Conservation (phyloP, 805 yeast genomes). For the Hanseniaspora singularis region DNA sequence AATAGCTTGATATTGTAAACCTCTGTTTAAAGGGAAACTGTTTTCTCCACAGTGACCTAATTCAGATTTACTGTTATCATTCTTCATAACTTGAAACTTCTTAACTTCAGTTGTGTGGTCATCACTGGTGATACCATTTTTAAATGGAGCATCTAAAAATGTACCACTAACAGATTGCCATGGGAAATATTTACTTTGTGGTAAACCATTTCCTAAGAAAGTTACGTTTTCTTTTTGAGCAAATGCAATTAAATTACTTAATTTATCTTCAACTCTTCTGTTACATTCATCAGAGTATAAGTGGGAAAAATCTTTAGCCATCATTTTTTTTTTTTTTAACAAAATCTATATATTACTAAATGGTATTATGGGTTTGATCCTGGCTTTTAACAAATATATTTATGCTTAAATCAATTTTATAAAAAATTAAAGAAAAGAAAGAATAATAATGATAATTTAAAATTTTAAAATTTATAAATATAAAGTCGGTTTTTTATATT, state of each 20-base stretch:
- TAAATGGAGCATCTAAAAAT: constrained; percentile 70
- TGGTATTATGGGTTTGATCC: background rate
- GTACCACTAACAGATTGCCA: constrained; percentile 63
- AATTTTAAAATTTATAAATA: no score
- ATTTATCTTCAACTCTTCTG: constrained; percentile 65
- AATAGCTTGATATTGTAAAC: constrained; percentile 86
- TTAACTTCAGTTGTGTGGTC: constrained; percentile 27
- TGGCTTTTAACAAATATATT: no score
- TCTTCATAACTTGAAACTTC: constrained; percentile 21
- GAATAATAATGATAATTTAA: no score
- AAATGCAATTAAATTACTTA: constrained; percentile 78
- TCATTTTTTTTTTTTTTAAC: constrained; percentile 5
- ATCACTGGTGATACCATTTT: constrained; percentile 53
- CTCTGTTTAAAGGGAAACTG: constrained; percentile 63
- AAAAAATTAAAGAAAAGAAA: no score
- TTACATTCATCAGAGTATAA: constrained; percentile 68
- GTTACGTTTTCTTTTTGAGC: constrained; percentile 61
- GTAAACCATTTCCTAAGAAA: constrained; percentile 92
- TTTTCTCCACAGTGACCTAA: constrained; percentile 24
- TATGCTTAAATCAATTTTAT: no score
- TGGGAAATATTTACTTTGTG: constrained; percentile 84
- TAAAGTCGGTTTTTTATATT: no score
- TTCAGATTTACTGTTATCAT: constrained; percentile 34
- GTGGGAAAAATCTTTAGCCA: constrained; percentile 65
- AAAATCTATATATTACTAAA: background rate